Evolutionary conservation across 176 grass and related monocot genomes (phyloP).

Genomic region (Cenchrus fungigraminus): DNA sequence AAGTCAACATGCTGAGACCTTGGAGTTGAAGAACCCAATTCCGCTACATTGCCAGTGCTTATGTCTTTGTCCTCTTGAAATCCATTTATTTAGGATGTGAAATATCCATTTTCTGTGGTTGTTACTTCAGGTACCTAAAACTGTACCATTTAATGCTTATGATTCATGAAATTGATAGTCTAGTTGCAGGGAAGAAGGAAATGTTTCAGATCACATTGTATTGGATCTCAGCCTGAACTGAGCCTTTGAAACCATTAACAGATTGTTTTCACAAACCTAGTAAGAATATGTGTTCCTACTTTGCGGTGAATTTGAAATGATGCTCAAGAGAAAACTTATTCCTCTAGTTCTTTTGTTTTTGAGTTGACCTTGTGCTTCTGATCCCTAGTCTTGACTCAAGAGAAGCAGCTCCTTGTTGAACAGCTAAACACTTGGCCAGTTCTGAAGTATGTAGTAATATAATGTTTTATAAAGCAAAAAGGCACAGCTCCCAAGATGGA

Average conservation of each 20-base stretch:
- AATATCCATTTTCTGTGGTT: neutral
- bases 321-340: neutral
- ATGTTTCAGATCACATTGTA: neutral
- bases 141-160: neutral
- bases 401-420: constrained; percentile 28
- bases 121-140: constrained; percentile 12
- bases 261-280: neutral
- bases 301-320: neutral
- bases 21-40: constrained; percentile 28
- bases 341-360: neutral
- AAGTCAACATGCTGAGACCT: constrained; percentile 3
- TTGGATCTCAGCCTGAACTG: neutral
- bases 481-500: neutral
- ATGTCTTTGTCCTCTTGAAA: neutral
- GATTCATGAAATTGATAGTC: neutral
- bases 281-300: neutral
- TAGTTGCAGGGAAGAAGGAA: neutral
- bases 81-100: neutral
- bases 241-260: neutral
- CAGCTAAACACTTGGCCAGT: constrained; percentile 8
- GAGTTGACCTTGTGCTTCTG: constrained; percentile 23
- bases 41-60: neutral
- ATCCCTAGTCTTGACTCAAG: constrained; percentile 24
- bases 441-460: constrained; percentile 24
- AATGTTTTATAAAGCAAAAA: constrained; percentile 14